Evolutionary conservation across 2,329 filamentous ascomycete genomes (phyloP).

Genomic region (Colletotrichum spinosum): DNA sequence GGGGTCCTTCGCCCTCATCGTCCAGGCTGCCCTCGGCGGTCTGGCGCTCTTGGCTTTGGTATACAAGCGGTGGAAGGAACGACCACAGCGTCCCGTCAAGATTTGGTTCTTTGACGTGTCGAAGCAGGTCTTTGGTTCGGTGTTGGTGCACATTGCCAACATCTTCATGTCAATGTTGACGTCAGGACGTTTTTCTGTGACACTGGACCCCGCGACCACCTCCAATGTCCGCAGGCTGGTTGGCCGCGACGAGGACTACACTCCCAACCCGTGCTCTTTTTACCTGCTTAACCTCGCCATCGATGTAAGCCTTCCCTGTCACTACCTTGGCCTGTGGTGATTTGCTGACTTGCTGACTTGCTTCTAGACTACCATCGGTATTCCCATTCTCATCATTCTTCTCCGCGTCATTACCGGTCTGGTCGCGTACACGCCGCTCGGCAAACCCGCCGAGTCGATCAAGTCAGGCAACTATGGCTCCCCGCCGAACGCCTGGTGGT

Average conservation of each 20-base stretch:
- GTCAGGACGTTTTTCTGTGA: constrained; percentile 82
- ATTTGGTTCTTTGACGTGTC: constrained; percentile 98
- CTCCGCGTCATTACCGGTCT: constrained; percentile 81
- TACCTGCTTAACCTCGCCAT: constrained; percentile 95
- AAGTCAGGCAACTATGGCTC: constrained; percentile 91
- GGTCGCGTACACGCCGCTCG: constrained; percentile 80
- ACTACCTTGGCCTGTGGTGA: not conserved
- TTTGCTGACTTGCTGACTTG: constrained; percentile 1
- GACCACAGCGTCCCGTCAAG: constrained; percentile 90
- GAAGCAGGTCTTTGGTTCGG: constrained; percentile 95
- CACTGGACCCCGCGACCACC: constrained; percentile 60
- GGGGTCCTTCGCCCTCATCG: constrained; percentile 89
- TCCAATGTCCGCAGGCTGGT: constrained; percentile 51
- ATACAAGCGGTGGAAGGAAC: constrained; percentile 92
- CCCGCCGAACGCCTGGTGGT: constrained; percentile 87
- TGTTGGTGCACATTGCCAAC: constrained; percentile 91
- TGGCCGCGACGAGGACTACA: constrained; percentile 64
- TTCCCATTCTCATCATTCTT: constrained; percentile 91
- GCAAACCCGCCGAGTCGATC: constrained; percentile 86
- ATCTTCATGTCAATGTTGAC: constrained; percentile 97
- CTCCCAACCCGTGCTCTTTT: constrained; percentile 95
- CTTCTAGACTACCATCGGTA: constrained; percentile 88
- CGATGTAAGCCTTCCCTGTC: constrained; percentile 74
- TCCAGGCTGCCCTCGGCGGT: constrained; percentile 87
- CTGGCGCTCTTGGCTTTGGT: constrained; percentile 89